Percentiles rank a stretch among this genome's conserved stretches.
phyloP scores from a whole-genome alignment of 2,329 filamentous ascomycete genomes.

The Sclerotinia minor region DNA sequence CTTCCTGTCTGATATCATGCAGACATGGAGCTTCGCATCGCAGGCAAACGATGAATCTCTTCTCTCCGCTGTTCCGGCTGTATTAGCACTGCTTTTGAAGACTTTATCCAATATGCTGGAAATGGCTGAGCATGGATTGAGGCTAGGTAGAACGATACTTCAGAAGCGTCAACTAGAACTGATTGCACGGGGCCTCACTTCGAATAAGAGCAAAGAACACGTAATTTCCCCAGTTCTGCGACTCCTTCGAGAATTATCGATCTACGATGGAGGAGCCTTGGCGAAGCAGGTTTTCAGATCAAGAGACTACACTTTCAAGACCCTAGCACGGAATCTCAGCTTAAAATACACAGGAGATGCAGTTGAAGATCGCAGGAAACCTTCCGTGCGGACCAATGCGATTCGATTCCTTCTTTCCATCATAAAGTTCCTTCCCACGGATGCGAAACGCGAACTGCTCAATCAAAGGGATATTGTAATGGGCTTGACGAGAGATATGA shows the following conservation, averaged over 20 bases:
- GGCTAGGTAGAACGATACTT: constrained; percentile 78
- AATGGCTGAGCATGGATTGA: constrained; percentile 71
- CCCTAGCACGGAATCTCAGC: constrained; percentile 76
- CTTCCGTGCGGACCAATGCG: constrained; percentile 80
- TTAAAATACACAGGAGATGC: constrained; percentile 61
- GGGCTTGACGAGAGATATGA: constrained; percentile 73
- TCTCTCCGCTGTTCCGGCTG: constrained; percentile 76
- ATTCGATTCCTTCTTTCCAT: constrained; percentile 78
- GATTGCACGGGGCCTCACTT: constrained; percentile 74
- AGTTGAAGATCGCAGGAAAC: constrained; percentile 65
- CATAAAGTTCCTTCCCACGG: constrained; percentile 73
- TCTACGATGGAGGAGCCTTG: constrained; percentile 79
- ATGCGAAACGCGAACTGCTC: constrained; percentile 79
- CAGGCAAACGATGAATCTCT: constrained; percentile 78
- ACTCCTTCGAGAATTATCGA: constrained; percentile 80
- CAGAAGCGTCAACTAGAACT: constrained; percentile 80
- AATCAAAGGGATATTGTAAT: constrained; percentile 69
- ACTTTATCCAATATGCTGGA: constrained; percentile 73
- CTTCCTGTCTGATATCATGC: constrained; percentile 77
- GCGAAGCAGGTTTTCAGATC: constrained; percentile 76
- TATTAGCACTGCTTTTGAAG: constrained; percentile 78
- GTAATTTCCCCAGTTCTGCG: constrained; percentile 86
- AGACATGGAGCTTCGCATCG: constrained; percentile 82
- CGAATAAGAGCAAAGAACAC: constrained; percentile 80
- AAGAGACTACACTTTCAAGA: constrained; percentile 76